Evolutionary conservation across 768 basidiomycete species (phyloP).

Genomic region (Scleroderma citrinum): DNA sequence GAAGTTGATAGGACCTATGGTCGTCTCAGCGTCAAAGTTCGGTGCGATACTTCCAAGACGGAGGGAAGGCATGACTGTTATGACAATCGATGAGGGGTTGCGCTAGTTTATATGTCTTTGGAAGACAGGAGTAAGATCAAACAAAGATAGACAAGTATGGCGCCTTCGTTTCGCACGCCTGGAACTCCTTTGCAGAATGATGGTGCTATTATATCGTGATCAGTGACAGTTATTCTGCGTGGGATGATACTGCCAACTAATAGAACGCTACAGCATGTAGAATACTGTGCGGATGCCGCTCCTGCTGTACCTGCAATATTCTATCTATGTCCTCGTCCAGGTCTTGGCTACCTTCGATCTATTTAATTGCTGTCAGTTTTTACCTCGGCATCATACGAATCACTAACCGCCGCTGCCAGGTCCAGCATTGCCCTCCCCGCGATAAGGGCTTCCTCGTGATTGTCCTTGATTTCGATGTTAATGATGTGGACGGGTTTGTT

Average conservation of each 20-base stretch:
- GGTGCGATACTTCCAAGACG: conserved; percentile 87
- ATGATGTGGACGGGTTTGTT: conserved; percentile 94
- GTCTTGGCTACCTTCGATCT: conserved; percentile 41
- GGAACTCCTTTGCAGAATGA: too few relatives aligned
- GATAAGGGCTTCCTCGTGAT: conserved; percentile 95
- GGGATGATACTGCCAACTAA: conserved; percentile 36
- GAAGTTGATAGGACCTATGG: conserved; percentile 81
- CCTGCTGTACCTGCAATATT: conserved; percentile 80
- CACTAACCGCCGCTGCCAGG: conserved; percentile 78
- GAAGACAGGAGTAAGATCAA: conserved; percentile 2
- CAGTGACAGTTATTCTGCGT: background rate
- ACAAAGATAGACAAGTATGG: conserved; percentile 36
- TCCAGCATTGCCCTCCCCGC: conserved; percentile 95
- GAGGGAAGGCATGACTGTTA: conserved; percentile 41
- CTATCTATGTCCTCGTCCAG: conserved; percentile 87
- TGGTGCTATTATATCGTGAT: background rate
- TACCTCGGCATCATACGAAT: background rate
- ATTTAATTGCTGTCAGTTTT: conserved; percentile 2
- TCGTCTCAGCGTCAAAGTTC: conserved; percentile 89
- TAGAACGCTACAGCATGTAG: conserved; percentile 92
- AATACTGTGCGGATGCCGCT: conserved; percentile 86
- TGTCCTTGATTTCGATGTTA: conserved; percentile 98
- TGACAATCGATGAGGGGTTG: conserved; percentile 1
- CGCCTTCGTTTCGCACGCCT: conserved; percentile 61
- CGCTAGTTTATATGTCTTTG: conserved; percentile 7